phyloP scores from a whole-genome alignment of 2,329 filamentous ascomycete genomes.

The Penicillium sclerotigenum region DNA sequence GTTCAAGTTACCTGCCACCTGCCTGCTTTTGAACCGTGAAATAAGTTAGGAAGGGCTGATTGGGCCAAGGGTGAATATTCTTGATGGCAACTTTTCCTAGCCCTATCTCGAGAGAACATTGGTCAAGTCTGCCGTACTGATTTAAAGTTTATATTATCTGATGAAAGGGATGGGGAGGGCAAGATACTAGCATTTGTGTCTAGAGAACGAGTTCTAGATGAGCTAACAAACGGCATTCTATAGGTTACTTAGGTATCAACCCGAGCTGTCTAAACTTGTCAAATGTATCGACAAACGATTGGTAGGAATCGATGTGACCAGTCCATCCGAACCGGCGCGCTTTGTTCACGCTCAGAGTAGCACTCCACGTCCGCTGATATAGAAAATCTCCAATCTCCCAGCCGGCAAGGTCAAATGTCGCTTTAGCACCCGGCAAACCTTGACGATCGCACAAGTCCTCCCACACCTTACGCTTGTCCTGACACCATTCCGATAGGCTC shows the following conservation, averaged over 20 bases:
- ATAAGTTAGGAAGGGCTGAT: not conserved
- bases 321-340: conserved; percentile 47
- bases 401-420: conserved; percentile 13
- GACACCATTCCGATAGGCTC: not conserved
- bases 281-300: conserved; percentile 45
- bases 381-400: conserved; percentile 4
- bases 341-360: conserved; percentile 41
- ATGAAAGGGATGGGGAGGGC: not conserved
- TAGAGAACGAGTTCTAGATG: not conserved
- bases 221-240: not conserved
- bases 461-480: not conserved
- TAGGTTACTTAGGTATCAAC: conserved; percentile 38
- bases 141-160: not conserved
- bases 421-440: not conserved
- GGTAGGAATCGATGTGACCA: conserved; percentile 47
- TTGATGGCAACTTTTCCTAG: no score
- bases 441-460: not conserved
- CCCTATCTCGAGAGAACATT: no score
- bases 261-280: conserved; percentile 42
- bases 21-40: no score
- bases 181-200: not conserved
- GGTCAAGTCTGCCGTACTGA: not conserved
- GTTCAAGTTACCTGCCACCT: no score
- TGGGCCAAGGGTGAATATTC: not conserved
- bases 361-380: conserved; percentile 2